These are phyloP conservation scores for Mortierella antarctica DNA, from an alignment of 192 early-diverging fungal genomes.

Conservation along the genomic window DNA sequence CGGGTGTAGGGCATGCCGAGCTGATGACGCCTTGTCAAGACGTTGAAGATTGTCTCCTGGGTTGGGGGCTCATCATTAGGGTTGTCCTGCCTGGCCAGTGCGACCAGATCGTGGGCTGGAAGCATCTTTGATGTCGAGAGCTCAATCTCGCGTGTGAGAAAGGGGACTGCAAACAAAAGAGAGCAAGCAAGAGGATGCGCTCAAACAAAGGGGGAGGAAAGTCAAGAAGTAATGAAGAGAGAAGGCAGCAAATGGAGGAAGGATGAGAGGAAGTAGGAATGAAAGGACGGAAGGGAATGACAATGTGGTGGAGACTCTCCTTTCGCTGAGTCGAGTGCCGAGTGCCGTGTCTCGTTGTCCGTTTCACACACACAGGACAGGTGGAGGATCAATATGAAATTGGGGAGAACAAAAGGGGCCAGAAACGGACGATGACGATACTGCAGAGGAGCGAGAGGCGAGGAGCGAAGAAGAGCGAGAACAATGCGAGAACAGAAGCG, in stretches of 20 bases:
- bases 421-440: background rate
- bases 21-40: slow-evolving; percentile 39
- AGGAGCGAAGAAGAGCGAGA: background rate
- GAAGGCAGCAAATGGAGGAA: too few species aligned
- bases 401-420: too few species aligned
- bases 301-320: too few species aligned
- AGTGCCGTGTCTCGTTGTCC: too few species aligned
- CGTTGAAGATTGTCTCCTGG: slow-evolving; percentile 38
- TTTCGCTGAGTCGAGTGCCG: too few species aligned
- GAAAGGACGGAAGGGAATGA: background rate
- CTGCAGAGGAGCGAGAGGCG: background rate
- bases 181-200: background rate
- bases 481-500: background rate
- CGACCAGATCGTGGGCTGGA: slow-evolving; percentile 42
- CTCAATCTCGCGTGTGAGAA: background rate
- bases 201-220: background rate
- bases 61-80: slow-evolving; percentile 31
- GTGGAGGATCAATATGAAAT: too few species aligned
- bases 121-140: slow-evolving; percentile 16
- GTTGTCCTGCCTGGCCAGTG: slow-evolving; percentile 38
- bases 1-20: slow-evolving; percentile 64
- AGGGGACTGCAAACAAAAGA: background rate
- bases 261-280: background rate
- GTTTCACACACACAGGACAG: too few species aligned
- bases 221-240: background rate